Conservation (phyloP, 495 filamentous ascomycete genomes). For the Podospora pseudocomata region DNA sequence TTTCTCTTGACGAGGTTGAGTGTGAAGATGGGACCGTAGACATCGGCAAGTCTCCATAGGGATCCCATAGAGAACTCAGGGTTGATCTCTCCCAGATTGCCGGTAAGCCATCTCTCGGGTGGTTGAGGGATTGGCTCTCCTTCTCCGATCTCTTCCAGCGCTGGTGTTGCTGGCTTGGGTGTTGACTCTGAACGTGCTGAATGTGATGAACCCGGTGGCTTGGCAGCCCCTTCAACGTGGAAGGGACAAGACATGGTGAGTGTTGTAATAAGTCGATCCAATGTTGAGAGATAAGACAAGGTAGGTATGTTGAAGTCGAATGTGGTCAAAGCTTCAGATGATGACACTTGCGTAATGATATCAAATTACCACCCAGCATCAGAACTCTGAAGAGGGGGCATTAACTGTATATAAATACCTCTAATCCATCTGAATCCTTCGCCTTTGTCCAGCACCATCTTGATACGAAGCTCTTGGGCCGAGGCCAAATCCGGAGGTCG, state of each 20-base stretch:
- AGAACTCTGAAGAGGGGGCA: background rate
- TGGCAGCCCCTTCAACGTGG: background rate
- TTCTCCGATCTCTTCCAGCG: conserved; percentile 49
- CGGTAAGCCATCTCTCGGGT: conserved; percentile 52
- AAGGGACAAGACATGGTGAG: conserved; percentile 7
- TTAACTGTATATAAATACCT: background rate
- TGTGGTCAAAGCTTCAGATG: background rate
- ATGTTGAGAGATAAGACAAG: background rate
- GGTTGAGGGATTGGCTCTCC: conserved; percentile 53
- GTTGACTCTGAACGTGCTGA: conserved; percentile 12
- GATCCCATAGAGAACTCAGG: conserved; percentile 51
- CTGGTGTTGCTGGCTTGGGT: conserved; percentile 27
- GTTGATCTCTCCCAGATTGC: conserved; percentile 56
- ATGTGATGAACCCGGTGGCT: background rate
- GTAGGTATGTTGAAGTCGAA: background rate
- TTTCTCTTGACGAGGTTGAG: conserved; percentile 38
- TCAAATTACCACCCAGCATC: background rate
- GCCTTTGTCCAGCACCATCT: background rate
- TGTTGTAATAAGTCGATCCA: background rate
- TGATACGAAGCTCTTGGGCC: background rate
- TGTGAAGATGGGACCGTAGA: conserved; percentile 62
- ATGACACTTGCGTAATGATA: background rate
- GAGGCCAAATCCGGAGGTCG: background rate
- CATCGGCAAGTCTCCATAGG: conserved; percentile 53
- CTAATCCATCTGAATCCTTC: background rate